Base-by-base conservation (phyloP, 1,139 yeast genomes). In the Nadsonia starkeyi-henricii region DNA sequence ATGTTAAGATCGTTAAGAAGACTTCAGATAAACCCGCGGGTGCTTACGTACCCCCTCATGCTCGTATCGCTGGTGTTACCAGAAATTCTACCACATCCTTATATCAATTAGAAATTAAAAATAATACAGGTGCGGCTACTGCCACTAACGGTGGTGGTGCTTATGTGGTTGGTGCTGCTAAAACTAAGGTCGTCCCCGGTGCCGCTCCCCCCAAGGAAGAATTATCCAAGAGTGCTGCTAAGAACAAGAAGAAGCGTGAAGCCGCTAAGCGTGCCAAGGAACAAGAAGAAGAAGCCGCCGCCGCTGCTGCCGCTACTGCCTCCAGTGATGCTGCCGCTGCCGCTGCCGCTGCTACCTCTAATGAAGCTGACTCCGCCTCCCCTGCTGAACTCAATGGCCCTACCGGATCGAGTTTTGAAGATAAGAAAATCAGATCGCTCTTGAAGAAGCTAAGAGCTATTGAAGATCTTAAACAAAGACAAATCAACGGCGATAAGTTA, bases 41-140 rank as follows among this genome's bases (percentile, higher is more conserved):
- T 51, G 97, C 96, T 30, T 89, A 89, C 66, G 78, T 94, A 64
- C 97, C 97, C 33, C 97, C 97, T 8, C 96, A 88, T 65, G 96
- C 96, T 9, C 77, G 96, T 46, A 61, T 53, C 47, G 54, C 62
- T 21, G 55, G 58, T 48, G 62, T 61, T 39, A 52, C 58, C 47
- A 52, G 60, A 30, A 53, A 63, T 12, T 65, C 64, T 39, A 62
- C 65, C 28, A 53, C 52, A 2, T 37, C 53, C 54, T 58, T 41
- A 23, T 33, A 33, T 15, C 39, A 33, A 15, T 15, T 33, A n/a
- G 39, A 33, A 15, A 33, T 33, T 33, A 33, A 33, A 15, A 33
- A 33, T 33, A 33, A 12, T 15, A 13, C 12, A 8, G 39, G 39
- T 9, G 44, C 52, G 48, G 19, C 55, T 48, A 48, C 57, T 30